Evolutionary conservation across 2,329 filamentous ascomycete genomes (phyloP).

Genomic region (Ophiostoma piceae): DNA sequence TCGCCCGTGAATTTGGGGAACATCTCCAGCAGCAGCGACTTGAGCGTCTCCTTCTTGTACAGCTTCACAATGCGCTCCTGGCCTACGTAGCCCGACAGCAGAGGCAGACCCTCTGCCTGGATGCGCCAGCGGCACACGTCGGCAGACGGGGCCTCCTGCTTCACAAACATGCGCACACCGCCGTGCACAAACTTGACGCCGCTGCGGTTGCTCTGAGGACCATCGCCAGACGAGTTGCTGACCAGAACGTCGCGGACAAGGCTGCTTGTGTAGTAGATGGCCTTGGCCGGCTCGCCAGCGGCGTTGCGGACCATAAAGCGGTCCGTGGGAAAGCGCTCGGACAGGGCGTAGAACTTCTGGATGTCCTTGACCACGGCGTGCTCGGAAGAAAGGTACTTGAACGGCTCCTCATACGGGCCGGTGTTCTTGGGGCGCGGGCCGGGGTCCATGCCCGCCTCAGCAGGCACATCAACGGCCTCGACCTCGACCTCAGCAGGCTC

Average conservation of each 20-base stretch:
- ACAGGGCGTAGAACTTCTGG: conserved; percentile 78
- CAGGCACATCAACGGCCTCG: conserved; percentile 4
- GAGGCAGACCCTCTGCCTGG: conserved; percentile 86
- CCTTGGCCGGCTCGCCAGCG: conserved; percentile 79
- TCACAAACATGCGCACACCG: conserved; percentile 98
- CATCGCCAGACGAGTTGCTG: conserved; percentile 78
- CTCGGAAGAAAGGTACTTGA: conserved; percentile 75
- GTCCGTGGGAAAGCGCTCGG: conserved; percentile 76
- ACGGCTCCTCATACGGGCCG: conserved; percentile 75
- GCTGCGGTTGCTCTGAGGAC: conserved; percentile 32
- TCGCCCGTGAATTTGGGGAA: conserved; percentile 81
- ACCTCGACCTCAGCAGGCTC: conserved; percentile 23
- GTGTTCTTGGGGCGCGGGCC: conserved; percentile 40
- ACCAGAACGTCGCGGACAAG: conserved; percentile 79
- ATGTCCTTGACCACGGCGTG: conserved; percentile 75
- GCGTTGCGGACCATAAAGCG: conserved; percentile 96
- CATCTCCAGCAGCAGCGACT: conserved; percentile 85
- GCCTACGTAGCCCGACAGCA: conserved; percentile 86
- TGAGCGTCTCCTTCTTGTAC: conserved; percentile 71
- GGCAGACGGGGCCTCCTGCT: conserved; percentile 83
- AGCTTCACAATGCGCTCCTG: conserved; percentile 69
- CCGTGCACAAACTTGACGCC: conserved; percentile 88
- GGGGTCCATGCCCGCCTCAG: not conserved
- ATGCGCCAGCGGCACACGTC: conserved; percentile 92
- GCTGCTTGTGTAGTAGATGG: conserved; percentile 90